These are phyloP conservation scores for Paraphoma sp. DNA, from an alignment of 2,329 filamentous ascomycete genomes.

Conservation along the genomic window DNA sequence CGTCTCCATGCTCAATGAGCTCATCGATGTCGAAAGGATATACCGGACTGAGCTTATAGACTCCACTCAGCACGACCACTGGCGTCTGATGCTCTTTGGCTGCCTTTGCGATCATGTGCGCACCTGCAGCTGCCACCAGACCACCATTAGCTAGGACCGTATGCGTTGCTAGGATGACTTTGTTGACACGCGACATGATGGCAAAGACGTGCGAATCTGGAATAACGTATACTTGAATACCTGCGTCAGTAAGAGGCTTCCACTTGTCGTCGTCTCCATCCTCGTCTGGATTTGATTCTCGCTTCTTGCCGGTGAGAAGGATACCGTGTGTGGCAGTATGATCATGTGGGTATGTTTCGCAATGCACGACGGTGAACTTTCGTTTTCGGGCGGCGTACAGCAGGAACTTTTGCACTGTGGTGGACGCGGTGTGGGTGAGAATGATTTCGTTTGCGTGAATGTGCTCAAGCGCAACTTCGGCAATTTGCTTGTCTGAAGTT, in stretches of 20 bases:
- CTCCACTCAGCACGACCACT: constrained; percentile 86
- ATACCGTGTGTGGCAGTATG: constrained; percentile 68
- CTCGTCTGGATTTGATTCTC: constrained; percentile 54
- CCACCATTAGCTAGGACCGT: constrained; percentile 89
- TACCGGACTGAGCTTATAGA: constrained; percentile 93
- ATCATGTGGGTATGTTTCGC: constrained; percentile 74
- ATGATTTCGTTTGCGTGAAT: constrained; percentile 94
- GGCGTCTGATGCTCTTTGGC: constrained; percentile 82
- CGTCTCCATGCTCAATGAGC: constrained; percentile 85
- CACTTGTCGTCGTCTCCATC: constrained; percentile 64
- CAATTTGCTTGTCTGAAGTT: constrained; percentile 92
- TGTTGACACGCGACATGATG: constrained; percentile 94
- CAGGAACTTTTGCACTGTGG: constrained; percentile 88
- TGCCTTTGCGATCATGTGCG: constrained; percentile 80
- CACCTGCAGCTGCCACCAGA: constrained; percentile 83
- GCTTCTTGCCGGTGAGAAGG: constrained; percentile 62
- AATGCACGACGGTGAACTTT: constrained; percentile 89
- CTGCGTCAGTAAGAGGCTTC: constrained; percentile 79
- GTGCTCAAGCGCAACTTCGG: constrained; percentile 84
- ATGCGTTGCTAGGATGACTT: constrained; percentile 89
- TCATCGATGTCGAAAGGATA: constrained; percentile 83
- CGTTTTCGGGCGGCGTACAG: constrained; percentile 86
- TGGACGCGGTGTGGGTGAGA: constrained; percentile 84
- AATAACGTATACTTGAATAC: constrained; percentile 83
- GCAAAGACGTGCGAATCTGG: constrained; percentile 87